These are phyloP conservation scores for Fusarium pseudonygamai DNA, from an alignment of 2,329 filamentous ascomycete genomes.

Conservation along the genomic window DNA sequence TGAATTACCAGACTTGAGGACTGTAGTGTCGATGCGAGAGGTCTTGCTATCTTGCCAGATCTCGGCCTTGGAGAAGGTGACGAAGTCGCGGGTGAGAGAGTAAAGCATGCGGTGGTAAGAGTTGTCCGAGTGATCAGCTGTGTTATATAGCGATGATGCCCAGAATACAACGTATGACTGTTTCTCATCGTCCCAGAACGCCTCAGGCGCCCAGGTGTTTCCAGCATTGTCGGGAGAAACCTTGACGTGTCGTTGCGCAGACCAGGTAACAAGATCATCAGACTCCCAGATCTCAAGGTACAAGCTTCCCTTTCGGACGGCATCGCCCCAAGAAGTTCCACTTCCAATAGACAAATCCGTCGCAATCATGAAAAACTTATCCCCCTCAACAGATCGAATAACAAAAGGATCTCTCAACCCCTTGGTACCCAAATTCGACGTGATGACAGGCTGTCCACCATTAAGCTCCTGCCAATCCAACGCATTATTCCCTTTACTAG, in stretches of 20 bases:
- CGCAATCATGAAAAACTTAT: slow-evolving; percentile 62
- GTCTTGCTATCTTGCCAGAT: slow-evolving; percentile 63
- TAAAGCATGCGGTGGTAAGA: slow-evolving; percentile 65
- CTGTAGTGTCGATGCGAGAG: slow-evolving; percentile 63
- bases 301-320: slow-evolving; percentile 57
- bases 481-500: slow-evolving; percentile 62
- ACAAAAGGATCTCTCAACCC: slow-evolving; percentile 64
- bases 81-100: slow-evolving; percentile 60
- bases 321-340: slow-evolving; percentile 61
- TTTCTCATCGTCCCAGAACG: slow-evolving; percentile 57
- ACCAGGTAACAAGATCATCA: slow-evolving; percentile 60
- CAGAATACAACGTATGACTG: slow-evolving; percentile 58
- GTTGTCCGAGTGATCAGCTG: slow-evolving; percentile 51
- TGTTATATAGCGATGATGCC: slow-evolving; percentile 56
- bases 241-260: slow-evolving; percentile 58
- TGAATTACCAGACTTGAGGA: slow-evolving; percentile 52
- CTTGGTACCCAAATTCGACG: slow-evolving; percentile 57
- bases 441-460: slow-evolving; percentile 55
- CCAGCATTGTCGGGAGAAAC: slow-evolving; percentile 60
- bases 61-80: slow-evolving; percentile 57
- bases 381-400: slow-evolving; percentile 60
- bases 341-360: slow-evolving; percentile 64
- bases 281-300: slow-evolving; percentile 66
- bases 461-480: slow-evolving; percentile 62
- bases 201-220: slow-evolving; percentile 65